Evolutionary conservation across 2,329 filamentous ascomycete genomes (phyloP).

Genomic region (Monascus ruber): DNA sequence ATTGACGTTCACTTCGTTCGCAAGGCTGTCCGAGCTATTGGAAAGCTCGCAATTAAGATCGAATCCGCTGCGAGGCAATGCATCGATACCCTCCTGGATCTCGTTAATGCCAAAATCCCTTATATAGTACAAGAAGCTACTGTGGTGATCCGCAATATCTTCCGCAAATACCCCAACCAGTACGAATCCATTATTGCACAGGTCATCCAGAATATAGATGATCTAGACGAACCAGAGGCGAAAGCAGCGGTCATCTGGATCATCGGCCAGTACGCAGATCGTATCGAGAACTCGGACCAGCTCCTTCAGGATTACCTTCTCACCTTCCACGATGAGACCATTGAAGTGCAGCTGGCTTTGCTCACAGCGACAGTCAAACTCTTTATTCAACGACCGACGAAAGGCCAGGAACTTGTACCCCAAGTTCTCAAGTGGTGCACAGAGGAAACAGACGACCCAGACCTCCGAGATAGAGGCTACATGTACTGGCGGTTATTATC

Average conservation of each 20-base stretch:
- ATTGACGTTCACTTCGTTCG: conserved; percentile 98
- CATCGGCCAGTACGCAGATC: conserved; percentile 92
- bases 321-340: conserved; percentile 84
- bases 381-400: conserved; percentile 92
- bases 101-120: conserved; percentile 94
- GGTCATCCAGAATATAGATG: conserved; percentile 91
- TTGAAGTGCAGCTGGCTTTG: conserved; percentile 89
- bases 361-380: conserved; percentile 95
- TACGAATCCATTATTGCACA: conserved; percentile 97
- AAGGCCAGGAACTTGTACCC: conserved; percentile 84
- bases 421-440: conserved; percentile 97
- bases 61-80: conserved; percentile 83
- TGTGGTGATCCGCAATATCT: conserved; percentile 97
- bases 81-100: conserved; percentile 82
- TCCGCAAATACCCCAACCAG: conserved; percentile 97
- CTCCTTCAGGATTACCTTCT: conserved; percentile 91
- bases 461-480: conserved; percentile 88
- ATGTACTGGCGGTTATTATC: conserved; percentile 99
- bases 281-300: conserved; percentile 92
- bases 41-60: conserved; percentile 97
- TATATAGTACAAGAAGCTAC: conserved; percentile 99
- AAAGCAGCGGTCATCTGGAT: conserved; percentile 99
- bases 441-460: conserved; percentile 97
- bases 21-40: conserved; percentile 93
- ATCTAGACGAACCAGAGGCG: conserved; percentile 90